Percentiles rank a stretch among this genome's conserved stretches.
Evolutionary conservation across 805 yeast species (phyloP).

Genomic region (Cyberlindnera petersonii): DNA sequence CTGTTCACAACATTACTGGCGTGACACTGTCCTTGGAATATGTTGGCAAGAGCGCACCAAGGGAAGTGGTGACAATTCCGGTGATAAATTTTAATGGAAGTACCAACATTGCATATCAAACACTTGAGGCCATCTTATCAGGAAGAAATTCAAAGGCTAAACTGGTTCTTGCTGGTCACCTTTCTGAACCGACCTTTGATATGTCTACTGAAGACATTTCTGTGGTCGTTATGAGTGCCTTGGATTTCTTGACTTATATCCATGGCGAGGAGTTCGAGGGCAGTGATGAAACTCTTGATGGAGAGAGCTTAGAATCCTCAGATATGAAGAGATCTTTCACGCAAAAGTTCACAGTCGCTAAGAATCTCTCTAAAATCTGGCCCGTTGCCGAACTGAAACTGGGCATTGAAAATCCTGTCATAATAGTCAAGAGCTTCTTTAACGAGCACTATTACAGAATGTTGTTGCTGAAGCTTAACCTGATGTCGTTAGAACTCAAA

Average conservation of each 20-base stretch:
- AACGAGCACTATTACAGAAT: slow-evolving; percentile 31
- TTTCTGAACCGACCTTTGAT: slow-evolving; percentile 44
- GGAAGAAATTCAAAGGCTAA: slow-evolving; percentile 30
- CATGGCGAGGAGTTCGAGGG: neutral
- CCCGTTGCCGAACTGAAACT: slow-evolving; percentile 34
- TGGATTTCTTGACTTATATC: slow-evolving; percentile 20
- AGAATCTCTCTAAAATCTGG: slow-evolving; percentile 24
- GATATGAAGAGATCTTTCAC: slow-evolving; percentile 1
- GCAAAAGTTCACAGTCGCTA: slow-evolving; percentile 13
- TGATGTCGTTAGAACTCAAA: slow-evolving; percentile 19
- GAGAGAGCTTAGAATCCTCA: too few species aligned
- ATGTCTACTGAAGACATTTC: slow-evolving; percentile 38
- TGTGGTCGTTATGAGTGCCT: slow-evolving; percentile 27
- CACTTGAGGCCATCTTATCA: slow-evolving; percentile 26
- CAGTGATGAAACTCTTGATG: neutral
- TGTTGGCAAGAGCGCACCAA: slow-evolving; percentile 13
- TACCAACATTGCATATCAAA: slow-evolving; percentile 37
- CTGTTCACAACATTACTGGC: slow-evolving; percentile 36
- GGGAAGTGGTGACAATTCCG: slow-evolving; percentile 21
- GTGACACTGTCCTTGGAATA: slow-evolving; percentile 31
- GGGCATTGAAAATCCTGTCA: slow-evolving; percentile 37
- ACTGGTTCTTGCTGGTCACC: slow-evolving; percentile 34
- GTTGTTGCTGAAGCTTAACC: slow-evolving; percentile 28
- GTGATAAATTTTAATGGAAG: slow-evolving; percentile 34
- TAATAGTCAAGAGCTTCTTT: slow-evolving; percentile 31